Percentiles rank a stretch among this genome's conserved stretches.
phyloP scores from a whole-genome alignment of 2,329 filamentous ascomycete genomes.

The Cryphonectria naterciae region DNA sequence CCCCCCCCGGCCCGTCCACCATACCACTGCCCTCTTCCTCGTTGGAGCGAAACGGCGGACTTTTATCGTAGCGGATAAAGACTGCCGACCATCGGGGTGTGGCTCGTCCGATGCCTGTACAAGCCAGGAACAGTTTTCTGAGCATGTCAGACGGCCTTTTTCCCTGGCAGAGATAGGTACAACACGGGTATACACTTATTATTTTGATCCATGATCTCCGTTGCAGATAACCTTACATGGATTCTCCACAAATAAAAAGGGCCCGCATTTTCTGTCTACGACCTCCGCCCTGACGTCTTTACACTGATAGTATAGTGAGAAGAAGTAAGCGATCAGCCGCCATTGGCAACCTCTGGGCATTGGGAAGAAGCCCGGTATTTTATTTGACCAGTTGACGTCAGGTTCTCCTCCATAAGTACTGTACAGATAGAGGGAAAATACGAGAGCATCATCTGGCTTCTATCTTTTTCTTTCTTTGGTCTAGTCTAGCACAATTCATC shows the following conservation, averaged over 20 bases:
- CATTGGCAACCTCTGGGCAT: neutral
- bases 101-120: neutral
- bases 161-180: neutral
- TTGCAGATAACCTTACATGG: conserved; percentile 20
- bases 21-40: neutral
- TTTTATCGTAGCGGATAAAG: conserved; percentile 1
- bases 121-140: neutral
- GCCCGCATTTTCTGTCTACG: conserved; percentile 10
- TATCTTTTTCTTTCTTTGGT: neutral
- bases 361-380: neutral
- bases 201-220: conserved; percentile 3
- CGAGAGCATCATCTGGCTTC: neutral
- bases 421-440: neutral
- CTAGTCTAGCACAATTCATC: neutral
- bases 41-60: conserved; percentile 4
- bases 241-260: conserved; percentile 5
- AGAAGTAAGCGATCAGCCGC: neutral
- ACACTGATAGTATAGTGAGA: neutral
- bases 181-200: neutral
- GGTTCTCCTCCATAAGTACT: neutral
- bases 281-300: conserved; percentile 1
- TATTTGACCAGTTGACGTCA: neutral
- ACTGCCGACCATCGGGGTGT: conserved; percentile 4
- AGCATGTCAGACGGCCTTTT: neutral
- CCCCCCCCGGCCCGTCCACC: neutral